Evolutionary conservation across 495 filamentous ascomycete species (phyloP).

Genomic region (Aspergillus diversus): DNA sequence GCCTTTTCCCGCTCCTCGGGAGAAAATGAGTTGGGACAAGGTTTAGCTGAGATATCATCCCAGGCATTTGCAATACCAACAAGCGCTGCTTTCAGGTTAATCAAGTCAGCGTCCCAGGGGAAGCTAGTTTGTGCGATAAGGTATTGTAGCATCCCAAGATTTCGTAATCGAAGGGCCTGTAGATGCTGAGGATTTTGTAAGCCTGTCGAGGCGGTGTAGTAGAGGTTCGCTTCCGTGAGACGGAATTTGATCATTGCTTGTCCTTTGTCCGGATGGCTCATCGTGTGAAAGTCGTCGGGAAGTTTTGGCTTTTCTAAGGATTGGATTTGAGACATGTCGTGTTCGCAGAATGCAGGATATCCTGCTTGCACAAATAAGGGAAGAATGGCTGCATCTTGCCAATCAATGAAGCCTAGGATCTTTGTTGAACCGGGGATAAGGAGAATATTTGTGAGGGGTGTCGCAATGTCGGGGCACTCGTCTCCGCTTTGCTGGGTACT

Average conservation of each 20-base stretch:
- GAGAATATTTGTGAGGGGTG: conserved; percentile 39
- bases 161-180: conserved; percentile 30
- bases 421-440: conserved; percentile 34
- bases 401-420: conserved; percentile 43
- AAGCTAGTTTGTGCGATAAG: conserved; percentile 38
- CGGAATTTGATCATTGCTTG: conserved; percentile 32
- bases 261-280: conserved; percentile 32
- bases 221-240: conserved; percentile 41
- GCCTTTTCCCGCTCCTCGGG: conserved; percentile 34
- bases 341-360: conserved; percentile 45
- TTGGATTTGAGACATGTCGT: conserved; percentile 36
- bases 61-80: conserved; percentile 39
- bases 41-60: conserved; percentile 28
- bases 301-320: conserved; percentile 37
- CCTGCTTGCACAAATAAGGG: conserved; percentile 40
- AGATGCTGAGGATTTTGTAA: conserved; percentile 36
- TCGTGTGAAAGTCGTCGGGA: conserved; percentile 34
- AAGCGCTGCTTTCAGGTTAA: conserved; percentile 40
- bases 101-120: conserved; percentile 42
- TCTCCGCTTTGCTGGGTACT: conserved; percentile 22
- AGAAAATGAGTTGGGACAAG: conserved; percentile 34
- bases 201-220: conserved; percentile 42
- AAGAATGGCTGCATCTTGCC: conserved; percentile 37
- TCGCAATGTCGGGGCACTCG: conserved; percentile 33
- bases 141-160: conserved; percentile 39